A percentile compares a stretch with the other conserved stretches of the same genome.
Conservation (phyloP, 2,329 filamentous ascomycete genomes). For the Paecilomyces fulvus region DNA sequence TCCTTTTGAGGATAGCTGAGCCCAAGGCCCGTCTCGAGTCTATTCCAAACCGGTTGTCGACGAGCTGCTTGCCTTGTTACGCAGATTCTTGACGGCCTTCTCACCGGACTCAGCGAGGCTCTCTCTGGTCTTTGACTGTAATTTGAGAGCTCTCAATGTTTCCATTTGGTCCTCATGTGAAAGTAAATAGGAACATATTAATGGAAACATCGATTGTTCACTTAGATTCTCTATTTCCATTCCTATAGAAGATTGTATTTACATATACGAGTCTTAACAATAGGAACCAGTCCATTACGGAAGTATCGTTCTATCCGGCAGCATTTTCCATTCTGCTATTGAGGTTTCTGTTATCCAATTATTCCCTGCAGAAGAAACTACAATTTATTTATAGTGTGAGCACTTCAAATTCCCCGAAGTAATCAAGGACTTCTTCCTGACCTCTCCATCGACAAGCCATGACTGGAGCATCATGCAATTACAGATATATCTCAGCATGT, state of each 20-base stretch:
- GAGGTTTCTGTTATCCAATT: not conserved
- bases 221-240: not conserved
- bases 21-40: not conserved
- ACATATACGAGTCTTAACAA: not conserved
- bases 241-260: not conserved
- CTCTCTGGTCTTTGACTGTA: slow-evolving; percentile 6
- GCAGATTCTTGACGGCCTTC: slow-evolving; percentile 5
- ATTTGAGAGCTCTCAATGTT: not conserved
- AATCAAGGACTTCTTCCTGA: no score
- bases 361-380: no score
- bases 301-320: no score
- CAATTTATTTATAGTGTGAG: no score
- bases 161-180: not conserved
- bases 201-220: not conserved
- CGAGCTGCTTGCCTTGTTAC: slow-evolving; percentile 6
- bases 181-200: not conserved
- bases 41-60: slow-evolving; percentile 4
- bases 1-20: not conserved
- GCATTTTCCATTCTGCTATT: no score
- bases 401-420: no score
- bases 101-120: slow-evolving; percentile 1
- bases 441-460: no score
- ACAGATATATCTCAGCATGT: no score
- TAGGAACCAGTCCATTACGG: not conserved
- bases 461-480: no score